Evolutionary conservation across 2,329 filamentous ascomycete species (phyloP), one percentile per base, ranked within the genome.

Genomic region (Canariomyces notabilis): DNA sequence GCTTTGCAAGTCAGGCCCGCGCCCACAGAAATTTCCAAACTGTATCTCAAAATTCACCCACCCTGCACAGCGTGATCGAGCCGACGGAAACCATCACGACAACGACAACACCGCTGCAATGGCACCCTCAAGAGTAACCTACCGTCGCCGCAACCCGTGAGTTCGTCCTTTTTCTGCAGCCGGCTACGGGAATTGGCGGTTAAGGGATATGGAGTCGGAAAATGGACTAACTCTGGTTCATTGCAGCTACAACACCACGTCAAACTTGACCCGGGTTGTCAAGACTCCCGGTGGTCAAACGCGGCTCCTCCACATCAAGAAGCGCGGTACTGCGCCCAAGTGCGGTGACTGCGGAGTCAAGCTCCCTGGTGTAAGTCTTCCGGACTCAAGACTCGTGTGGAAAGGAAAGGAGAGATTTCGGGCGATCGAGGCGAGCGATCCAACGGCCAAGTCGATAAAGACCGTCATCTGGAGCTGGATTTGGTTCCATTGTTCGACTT

Each of bases 291-390:
- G 93, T 73, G 93, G 93, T 72, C 82, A 91, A 72, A 84, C 95
- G 67, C 85, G 93, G 72, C 85, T 95, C 70, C 87, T 97, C 65
- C 91, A 98, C 85, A 90, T 96, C 80, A 97, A 97, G 87, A 98
- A 98, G 89, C 87, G 85, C 73, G 93, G 90, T 64, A 95, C 89
- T 71, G 87, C 90, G 59, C 93, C 93, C 70, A 98, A 98, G 82
- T 98, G 93, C 72, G 88, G 94, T 82, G 93, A 98, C 82, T 98
- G 94, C 70, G 93, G 93, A 69, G 83, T 82, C 78, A 97, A 97
- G 80, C 86, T 98, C 67, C 83, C 89, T 69, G 93, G 93, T 74
- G 90, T 98, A 88, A 86, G 89, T 94, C 56, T 57, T 44, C 40
- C 46, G 51, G 51, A 37, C 47, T 52, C 46, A 35, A 20, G 18